Base-by-base conservation (phyloP, 2,329 filamentous ascomycete species). In the Fusarium sp. region DNA sequence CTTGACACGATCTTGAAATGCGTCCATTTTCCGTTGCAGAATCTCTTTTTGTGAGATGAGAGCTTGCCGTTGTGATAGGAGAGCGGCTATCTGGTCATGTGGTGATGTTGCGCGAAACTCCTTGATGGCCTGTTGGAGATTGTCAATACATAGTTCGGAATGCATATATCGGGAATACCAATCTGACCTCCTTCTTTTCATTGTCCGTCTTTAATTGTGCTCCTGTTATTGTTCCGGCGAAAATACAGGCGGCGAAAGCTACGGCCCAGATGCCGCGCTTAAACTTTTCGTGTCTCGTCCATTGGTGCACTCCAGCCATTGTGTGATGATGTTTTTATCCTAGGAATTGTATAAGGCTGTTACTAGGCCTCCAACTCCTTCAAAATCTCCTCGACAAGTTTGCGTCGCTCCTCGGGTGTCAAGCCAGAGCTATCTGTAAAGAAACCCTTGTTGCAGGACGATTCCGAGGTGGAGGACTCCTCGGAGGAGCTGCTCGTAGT, bases 151-250 rank as follows among this genome's bases (percentile, higher is more conserved):
- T 6, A n/a, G 18, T 11, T 18, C 9, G 29, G 4, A 16, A 4
- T 10, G 23, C 4, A 18, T 7, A 40, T 6, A 10, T 9, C 6
- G 14, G 16, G 5, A 36, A 27, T 16, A 50, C 8, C 6, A 13
- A 11, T 66, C 74, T 38, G 63, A 84, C 83, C 72, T 83, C 75
- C 66, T 79, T 76, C 70, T 80, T 84, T 67, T 86, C 82, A 62
- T 81, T 78, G 64, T 84, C 81, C 51, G 80, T 79, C 76, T 85
- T 85, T 49, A 86, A 73, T 49, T 82, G 81, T 6, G 84, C 84
- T 56, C 84, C 84, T 61, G 84, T 85, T 50, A 83, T 78, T 46
- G 81, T 75, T 62, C 83, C 83, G 31, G 84, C 82, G 63, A 81
- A 77, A 64, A 84, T 79, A 61, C 84, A 79, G 64, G 82, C 83